Conservation (phyloP, 169 alveolate species). For the Ichthyophthirius multifiliis region DNA sequence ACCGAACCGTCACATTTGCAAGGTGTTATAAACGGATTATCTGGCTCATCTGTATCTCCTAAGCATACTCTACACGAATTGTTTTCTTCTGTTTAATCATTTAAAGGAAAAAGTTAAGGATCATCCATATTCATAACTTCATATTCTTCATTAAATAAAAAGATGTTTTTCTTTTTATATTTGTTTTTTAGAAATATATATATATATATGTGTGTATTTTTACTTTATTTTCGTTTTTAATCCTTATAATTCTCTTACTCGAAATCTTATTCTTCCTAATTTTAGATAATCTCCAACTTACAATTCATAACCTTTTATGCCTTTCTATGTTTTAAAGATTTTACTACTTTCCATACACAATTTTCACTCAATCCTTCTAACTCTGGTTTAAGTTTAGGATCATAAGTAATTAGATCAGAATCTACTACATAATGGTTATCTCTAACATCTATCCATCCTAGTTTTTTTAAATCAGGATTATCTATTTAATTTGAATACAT, state of each 20-base stretch:
- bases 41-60: constrained; percentile 20
- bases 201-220: neutral
- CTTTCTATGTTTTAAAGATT: neutral
- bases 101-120: neutral
- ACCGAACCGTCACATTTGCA: constrained; percentile 51
- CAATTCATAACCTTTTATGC: neutral
- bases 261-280: constrained; percentile 9
- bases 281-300: constrained; percentile 14
- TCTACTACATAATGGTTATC: constrained; percentile 5
- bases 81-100: neutral
- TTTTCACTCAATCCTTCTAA: constrained; percentile 9
- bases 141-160: neutral
- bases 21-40: constrained; percentile 65
- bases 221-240: neutral
- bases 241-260: constrained; percentile 1
- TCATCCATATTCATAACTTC: too few species aligned
- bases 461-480: neutral
- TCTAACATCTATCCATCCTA: neutral
- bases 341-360: constrained; percentile 10
- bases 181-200: neutral
- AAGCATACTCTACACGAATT: constrained; percentile 13
- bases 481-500: neutral
- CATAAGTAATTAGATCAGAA: neutral
- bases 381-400: neutral
- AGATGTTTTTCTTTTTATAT: neutral